Evolutionary conservation across 331 rosid genomes (phyloP).

Genomic region (Acacia concinna): DNA sequence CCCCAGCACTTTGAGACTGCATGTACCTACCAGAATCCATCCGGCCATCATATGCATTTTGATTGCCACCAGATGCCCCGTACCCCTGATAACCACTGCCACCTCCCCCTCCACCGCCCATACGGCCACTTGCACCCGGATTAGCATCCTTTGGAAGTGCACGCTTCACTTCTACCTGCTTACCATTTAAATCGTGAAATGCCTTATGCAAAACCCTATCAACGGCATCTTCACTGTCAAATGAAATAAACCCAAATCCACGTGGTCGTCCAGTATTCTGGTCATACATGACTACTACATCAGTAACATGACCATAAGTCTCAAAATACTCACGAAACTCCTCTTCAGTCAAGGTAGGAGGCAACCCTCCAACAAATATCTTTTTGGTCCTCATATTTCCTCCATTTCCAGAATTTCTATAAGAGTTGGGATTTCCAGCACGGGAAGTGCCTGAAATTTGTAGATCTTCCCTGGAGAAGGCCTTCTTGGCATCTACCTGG

Average conservation of each 20-base stretch:
- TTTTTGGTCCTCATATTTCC: constrained; percentile 88
- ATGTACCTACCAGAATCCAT: constrained; percentile 88
- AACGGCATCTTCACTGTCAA: constrained; percentile 90
- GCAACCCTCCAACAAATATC: constrained; percentile 96
- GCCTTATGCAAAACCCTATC: constrained; percentile 94
- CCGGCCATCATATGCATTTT: constrained; percentile 78
- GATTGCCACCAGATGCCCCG: constrained; percentile 86
- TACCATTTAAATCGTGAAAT: constrained; percentile 92
- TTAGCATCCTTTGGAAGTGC: constrained; percentile 99
- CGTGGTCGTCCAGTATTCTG: constrained; percentile 97
- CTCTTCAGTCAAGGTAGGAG: constrained; percentile 84
- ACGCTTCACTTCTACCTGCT: constrained; percentile 98
- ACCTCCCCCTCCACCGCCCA: constrained; percentile 44
- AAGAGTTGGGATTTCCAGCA: constrained; percentile 62
- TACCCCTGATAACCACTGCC: constrained; percentile 79
- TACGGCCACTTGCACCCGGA: constrained; percentile 83
- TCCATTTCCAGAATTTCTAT: constrained; percentile 67
- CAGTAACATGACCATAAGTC: constrained; percentile 82
- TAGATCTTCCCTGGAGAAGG: constrained; percentile 95
- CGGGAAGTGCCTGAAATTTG: constrained; percentile 70
- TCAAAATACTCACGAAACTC: constrained; percentile 85
- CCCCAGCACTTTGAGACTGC: constrained; percentile 78
- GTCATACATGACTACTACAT: constrained; percentile 97
- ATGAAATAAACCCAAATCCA: constrained; percentile 95
- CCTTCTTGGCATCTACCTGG: constrained; percentile 97